Conservation (phyloP, 164 flowering plant species). For the Platanus orientalis region DNA sequence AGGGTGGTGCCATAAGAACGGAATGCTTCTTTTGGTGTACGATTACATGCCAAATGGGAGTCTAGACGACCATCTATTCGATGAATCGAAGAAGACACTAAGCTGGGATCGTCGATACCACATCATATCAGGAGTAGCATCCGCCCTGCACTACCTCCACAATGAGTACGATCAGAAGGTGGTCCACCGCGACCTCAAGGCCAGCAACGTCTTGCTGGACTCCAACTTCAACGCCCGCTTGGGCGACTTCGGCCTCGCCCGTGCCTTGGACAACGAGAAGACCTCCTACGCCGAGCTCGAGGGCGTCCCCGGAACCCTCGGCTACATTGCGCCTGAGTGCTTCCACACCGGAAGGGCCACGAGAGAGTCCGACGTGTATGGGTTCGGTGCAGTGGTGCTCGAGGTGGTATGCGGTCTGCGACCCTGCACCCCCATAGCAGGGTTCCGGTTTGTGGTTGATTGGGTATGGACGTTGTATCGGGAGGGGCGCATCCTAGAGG, state of each 20-base stretch:
- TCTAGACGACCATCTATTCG: slow-evolving; percentile 37
- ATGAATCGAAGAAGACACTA: not conserved
- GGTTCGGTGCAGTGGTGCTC: slow-evolving; percentile 12
- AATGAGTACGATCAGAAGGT: slow-evolving; percentile 14
- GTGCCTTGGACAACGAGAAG: slow-evolving; percentile 2
- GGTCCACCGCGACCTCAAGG: slow-evolving; percentile 18
- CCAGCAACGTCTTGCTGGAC: slow-evolving; percentile 15
- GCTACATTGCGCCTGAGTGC: slow-evolving; percentile 19
- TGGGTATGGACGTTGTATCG: not conserved
- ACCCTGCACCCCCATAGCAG: not conserved
- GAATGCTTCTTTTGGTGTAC: slow-evolving; percentile 37
- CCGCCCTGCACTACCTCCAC: slow-evolving; percentile 16
- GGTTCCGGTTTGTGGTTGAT: not conserved
- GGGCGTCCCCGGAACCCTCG: slow-evolving; percentile 19
- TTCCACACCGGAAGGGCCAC: slow-evolving; percentile 14
- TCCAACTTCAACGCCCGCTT: slow-evolving; percentile 3
- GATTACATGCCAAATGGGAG: slow-evolving; percentile 59
- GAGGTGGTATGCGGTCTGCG: slow-evolving; percentile 15
- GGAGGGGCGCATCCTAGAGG: not conserved
- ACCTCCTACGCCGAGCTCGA: slow-evolving; percentile 5
- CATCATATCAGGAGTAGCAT: slow-evolving; percentile 15
- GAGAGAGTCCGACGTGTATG: slow-evolving; percentile 16
- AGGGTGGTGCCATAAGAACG: slow-evolving; percentile 42
- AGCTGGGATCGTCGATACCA: slow-evolving; percentile 17
- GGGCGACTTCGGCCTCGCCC: slow-evolving; percentile 23